These are phyloP conservation scores for Botryotinia globosa DNA, from an alignment of 2,329 filamentous ascomycete genomes.

Conservation along the genomic window DNA sequence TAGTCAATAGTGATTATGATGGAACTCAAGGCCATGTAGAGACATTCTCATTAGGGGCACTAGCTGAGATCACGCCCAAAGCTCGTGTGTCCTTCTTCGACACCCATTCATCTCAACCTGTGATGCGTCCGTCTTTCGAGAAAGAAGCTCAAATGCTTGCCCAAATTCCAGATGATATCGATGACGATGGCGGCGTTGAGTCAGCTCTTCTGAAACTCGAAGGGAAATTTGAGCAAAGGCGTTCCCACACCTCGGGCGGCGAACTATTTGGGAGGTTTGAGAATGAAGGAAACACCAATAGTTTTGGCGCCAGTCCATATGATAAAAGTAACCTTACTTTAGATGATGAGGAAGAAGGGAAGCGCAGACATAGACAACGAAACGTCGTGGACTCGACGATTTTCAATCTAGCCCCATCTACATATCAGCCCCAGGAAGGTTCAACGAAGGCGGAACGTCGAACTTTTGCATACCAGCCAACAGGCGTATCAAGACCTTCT, in stretches of 20 bases:
- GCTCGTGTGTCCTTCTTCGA: slow-evolving; percentile 55
- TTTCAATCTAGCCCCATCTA: slow-evolving; percentile 32
- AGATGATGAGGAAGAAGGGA: slow-evolving; percentile 43
- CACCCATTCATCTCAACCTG: slow-evolving; percentile 59
- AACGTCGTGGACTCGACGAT: slow-evolving; percentile 46
- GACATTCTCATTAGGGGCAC: slow-evolving; percentile 57
- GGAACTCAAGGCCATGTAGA: slow-evolving; percentile 44
- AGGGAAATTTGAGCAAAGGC: slow-evolving; percentile 69
- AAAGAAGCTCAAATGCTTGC: slow-evolving; percentile 83
- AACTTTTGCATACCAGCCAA: slow-evolving; percentile 35
- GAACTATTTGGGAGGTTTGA: slow-evolving; percentile 20
- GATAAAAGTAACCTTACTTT: slow-evolving; percentile 30
- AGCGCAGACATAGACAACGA: slow-evolving; percentile 46
- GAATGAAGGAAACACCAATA: slow-evolving; percentile 26
- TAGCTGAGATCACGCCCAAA: slow-evolving; percentile 51
- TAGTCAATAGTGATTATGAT: slow-evolving; percentile 42
- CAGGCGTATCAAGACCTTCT: slow-evolving; percentile 24
- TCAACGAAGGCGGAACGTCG: slow-evolving; percentile 29
- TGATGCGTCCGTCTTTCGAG: slow-evolving; percentile 77
- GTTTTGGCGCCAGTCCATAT: slow-evolving; percentile 32
- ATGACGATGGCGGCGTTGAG: slow-evolving; percentile 83
- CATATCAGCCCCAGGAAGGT: slow-evolving; percentile 28
- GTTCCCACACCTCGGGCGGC: slow-evolving; percentile 31
- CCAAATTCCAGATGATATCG: slow-evolving; percentile 76
- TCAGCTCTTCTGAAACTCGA: slow-evolving; percentile 91